Percentiles rank a stretch among this genome's conserved stretches.
Conservation (phyloP, 2,329 filamentous ascomycete genomes). For the Ophiobolus disseminans region DNA sequence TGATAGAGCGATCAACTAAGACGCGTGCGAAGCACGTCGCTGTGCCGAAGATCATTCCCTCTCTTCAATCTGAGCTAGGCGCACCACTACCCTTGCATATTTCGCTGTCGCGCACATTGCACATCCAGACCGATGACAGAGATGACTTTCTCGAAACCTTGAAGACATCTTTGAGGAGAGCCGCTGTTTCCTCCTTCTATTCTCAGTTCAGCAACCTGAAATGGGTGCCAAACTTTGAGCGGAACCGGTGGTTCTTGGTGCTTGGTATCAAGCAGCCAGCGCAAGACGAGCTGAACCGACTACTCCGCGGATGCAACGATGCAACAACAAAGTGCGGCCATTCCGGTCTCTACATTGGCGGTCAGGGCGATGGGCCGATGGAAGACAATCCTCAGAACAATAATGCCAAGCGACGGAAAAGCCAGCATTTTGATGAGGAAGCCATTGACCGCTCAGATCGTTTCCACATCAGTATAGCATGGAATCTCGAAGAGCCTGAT, state of each 20-base stretch:
- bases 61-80: conserved; percentile 79
- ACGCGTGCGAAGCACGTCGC: conserved; percentile 29
- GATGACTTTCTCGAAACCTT: conserved; percentile 70
- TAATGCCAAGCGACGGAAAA: conserved; percentile 22
- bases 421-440: conserved; percentile 5
- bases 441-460: conserved; percentile 58
- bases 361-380: conserved; percentile 38
- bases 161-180: conserved; percentile 47
- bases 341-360: conserved; percentile 69
- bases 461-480: conserved; percentile 91
- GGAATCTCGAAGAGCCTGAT: conserved; percentile 60
- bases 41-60: conserved; percentile 63
- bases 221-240: conserved; percentile 72
- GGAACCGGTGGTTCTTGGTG: conserved; percentile 83
- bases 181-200: conserved; percentile 61
- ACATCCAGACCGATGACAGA: conserved; percentile 75
- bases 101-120: conserved; percentile 83
- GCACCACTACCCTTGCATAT: conserved; percentile 84
- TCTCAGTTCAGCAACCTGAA: conserved; percentile 57
- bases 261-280: conserved; percentile 61
- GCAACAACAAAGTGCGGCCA: conserved; percentile 68
- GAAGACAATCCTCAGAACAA: conserved; percentile 20
- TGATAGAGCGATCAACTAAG: conserved; percentile 26
- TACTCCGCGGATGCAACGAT: conserved; percentile 73
- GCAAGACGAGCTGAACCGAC: conserved; percentile 49